A percentile compares a stretch with the other conserved stretches of the same genome.
phyloP scores from a whole-genome alignment of 768 basidiomycete species.

The Naematelia encephala region DNA sequence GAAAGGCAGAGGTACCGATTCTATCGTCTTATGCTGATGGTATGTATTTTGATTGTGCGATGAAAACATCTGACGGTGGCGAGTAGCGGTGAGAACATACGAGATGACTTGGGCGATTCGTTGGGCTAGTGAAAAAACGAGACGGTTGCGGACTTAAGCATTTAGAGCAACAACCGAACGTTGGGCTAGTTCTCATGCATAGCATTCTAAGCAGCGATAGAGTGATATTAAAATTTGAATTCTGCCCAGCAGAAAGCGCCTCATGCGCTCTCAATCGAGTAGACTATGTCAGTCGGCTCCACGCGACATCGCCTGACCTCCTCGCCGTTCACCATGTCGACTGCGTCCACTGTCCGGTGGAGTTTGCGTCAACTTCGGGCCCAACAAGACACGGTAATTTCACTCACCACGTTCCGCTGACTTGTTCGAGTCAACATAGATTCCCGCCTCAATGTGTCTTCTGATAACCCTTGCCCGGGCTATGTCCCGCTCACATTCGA shows the following conservation, averaged over 20 bases:
- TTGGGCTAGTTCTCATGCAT: too few relatives aligned
- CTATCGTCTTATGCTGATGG: conserved; percentile 11
- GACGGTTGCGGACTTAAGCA: too few relatives aligned
- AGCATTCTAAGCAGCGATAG: too few relatives aligned
- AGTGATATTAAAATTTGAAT: too few relatives aligned
- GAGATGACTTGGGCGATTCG: conserved; percentile 90
- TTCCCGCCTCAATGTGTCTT: conserved; percentile 74
- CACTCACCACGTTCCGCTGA: conserved; percentile 30
- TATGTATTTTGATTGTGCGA: background rate
- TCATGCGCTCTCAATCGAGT: too few relatives aligned
- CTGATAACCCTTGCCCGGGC: conserved; percentile 63
- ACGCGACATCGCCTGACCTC: too few relatives aligned
- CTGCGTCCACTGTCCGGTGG: conserved; percentile 14
- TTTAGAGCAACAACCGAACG: too few relatives aligned
- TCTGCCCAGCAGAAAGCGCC: too few relatives aligned
- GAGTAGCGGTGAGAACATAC: conserved; percentile 67
- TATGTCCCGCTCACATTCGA: conserved; percentile 60
- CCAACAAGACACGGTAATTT: background rate
- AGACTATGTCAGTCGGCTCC: too few relatives aligned
- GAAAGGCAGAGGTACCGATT: background rate
- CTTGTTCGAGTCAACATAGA: conserved; percentile 63
- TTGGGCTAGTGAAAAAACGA: conserved; percentile 26
- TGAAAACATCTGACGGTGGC: background rate
- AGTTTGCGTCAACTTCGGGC: background rate
- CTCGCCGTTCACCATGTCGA: conserved; percentile 24